Conservation (phyloP, 2,329 filamentous ascomycete species). For the Aurifilum marmelostoma region DNA sequence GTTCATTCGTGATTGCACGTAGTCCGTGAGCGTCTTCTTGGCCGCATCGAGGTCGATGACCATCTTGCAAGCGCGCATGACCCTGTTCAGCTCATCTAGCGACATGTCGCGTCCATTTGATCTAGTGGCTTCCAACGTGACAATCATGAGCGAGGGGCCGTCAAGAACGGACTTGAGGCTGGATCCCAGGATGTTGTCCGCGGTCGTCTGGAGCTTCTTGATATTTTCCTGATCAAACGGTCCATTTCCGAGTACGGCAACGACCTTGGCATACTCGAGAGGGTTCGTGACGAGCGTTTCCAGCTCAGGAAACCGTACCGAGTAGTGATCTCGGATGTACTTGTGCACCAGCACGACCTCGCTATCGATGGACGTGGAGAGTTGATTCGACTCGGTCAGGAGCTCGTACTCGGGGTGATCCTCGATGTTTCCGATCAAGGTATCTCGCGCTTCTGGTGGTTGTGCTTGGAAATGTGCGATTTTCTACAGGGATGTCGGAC, state of each 20-base stretch:
- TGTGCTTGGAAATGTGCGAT: conserved; percentile 76
- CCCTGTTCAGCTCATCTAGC: conserved; percentile 72
- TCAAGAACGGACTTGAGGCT: conserved; percentile 82
- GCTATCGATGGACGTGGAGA: conserved; percentile 90
- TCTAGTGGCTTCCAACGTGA: conserved; percentile 91
- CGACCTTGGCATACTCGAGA: conserved; percentile 92
- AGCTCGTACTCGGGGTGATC: conserved; percentile 92
- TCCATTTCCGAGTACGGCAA: conserved; percentile 89
- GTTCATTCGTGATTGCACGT: conserved; percentile 96
- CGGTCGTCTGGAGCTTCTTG: conserved; percentile 74
- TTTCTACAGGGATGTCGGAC: conserved; percentile 64
- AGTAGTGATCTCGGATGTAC: conserved; percentile 95
- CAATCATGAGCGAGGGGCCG: conserved; percentile 90
- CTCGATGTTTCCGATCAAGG: conserved; percentile 77
- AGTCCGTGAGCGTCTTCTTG: conserved; percentile 85
- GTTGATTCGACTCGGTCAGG: conserved; percentile 82
- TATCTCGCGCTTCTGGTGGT: conserved; percentile 63
- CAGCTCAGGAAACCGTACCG: conserved; percentile 87
- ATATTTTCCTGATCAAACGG: conserved; percentile 82
- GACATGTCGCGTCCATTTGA: conserved; percentile 80
- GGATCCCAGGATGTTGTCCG: conserved; percentile 75
- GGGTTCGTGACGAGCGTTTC: conserved; percentile 89
- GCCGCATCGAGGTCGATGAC: conserved; percentile 84
- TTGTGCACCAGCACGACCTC: conserved; percentile 95
- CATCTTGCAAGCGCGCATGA: conserved; percentile 82